Evolutionary conservation across 805 yeast genomes (phyloP).

Genomic region (Lipomyces japonicus): DNA sequence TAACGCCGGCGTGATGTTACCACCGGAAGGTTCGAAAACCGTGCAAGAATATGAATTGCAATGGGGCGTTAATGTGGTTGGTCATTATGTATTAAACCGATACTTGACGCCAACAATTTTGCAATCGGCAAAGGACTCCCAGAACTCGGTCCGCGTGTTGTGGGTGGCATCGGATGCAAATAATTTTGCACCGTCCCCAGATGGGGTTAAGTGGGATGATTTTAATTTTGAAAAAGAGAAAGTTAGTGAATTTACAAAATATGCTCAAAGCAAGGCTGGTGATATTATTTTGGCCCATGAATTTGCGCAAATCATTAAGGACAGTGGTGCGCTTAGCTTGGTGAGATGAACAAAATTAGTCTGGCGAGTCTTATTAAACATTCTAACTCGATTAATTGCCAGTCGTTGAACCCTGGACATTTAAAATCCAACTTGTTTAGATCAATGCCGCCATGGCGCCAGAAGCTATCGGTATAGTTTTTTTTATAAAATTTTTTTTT

Average conservation of each 20-base stretch:
- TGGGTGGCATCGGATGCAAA: constrained; percentile 47
- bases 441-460: constrained; percentile 22
- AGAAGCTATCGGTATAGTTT: constrained; percentile 16
- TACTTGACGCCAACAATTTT: constrained; percentile 41
- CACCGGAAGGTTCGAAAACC: constrained; percentile 33
- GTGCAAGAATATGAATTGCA: constrained; percentile 47
- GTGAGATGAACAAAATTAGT: constrained; percentile 1
- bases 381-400: too few species aligned
- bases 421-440: constrained; percentile 21
- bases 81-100: constrained; percentile 45
- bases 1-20: constrained; percentile 46
- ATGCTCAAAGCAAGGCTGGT: constrained; percentile 47
- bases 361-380: background rate
- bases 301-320: constrained; percentile 9
- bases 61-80: constrained; percentile 47
- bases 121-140: constrained; percentile 33
- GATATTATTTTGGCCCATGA: constrained; percentile 30
- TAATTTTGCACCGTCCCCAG: constrained; percentile 32
- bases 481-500: background rate
- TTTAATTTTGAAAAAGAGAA: constrained; percentile 31
- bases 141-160: constrained; percentile 42
- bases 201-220: constrained; percentile 41
- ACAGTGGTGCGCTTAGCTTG: constrained; percentile 17
- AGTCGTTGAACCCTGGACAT: constrained; percentile 27
- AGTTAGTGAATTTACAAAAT: constrained; percentile 27